A percentile compares a stretch with the other conserved stretches of the same genome.
Evolutionary conservation across 306 rosid genomes (phyloP).

Genomic region (Fagus crenata): DNA sequence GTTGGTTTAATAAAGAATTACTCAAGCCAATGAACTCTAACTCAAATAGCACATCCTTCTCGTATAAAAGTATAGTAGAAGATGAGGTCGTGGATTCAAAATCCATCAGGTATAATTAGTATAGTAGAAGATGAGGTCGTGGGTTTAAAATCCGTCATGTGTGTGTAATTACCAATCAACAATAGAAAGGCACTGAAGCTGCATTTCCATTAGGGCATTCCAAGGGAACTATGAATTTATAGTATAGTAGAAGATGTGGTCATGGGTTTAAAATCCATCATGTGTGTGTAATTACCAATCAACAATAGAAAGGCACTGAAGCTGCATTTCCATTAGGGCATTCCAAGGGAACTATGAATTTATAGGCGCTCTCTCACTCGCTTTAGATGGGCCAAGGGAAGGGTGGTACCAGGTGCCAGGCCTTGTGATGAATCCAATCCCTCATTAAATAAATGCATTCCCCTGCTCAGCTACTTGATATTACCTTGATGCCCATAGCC

Average conservation of each 20-base stretch:
- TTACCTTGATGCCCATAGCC: conserved; percentile 60
- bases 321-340: neutral
- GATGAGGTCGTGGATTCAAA: too few species aligned
- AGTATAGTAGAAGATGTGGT: too few species aligned
- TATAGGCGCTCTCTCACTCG: neutral
- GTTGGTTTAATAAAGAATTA: neutral
- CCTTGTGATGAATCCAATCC: neutral
- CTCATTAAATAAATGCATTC: conserved; percentile 1
- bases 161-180: too few species aligned
- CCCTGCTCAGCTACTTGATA: conserved; percentile 36
- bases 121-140: too few species aligned
- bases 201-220: neutral
- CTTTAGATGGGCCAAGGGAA: neutral
- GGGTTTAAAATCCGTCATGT: too few species aligned
- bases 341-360: neutral
- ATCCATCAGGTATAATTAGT: too few species aligned
- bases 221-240: neutral
- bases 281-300: too few species aligned
- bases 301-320: neutral
- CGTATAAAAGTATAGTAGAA: too few species aligned
- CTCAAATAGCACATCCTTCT: too few species aligned
- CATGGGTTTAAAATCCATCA: too few species aligned
- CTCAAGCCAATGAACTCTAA: too few species aligned
- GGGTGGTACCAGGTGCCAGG: neutral
- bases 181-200: neutral